These are phyloP conservation scores for Candida methanosorbosa DNA, from an alignment of 805 yeast genomes.

Conservation along the genomic window DNA sequence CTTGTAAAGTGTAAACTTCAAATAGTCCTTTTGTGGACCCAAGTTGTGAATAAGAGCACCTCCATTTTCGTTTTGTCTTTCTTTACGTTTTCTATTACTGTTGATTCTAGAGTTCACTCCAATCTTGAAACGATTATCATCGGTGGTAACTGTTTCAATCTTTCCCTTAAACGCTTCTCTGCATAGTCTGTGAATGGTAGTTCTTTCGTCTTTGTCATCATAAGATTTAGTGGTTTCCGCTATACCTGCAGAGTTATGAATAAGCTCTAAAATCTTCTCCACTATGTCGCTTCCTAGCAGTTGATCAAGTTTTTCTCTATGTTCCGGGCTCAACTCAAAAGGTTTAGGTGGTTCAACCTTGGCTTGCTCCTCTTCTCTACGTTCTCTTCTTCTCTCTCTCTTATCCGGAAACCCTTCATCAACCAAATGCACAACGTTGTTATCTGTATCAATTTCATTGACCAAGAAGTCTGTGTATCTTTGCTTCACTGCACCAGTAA, in stretches of 20 bases:
- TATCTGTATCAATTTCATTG: slow-evolving; percentile 68
- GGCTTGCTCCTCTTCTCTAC: slow-evolving; percentile 27
- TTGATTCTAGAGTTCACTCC: slow-evolving; percentile 37
- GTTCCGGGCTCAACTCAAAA: slow-evolving; percentile 37
- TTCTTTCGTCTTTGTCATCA: slow-evolving; percentile 65
- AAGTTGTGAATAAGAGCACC: slow-evolving; percentile 61
- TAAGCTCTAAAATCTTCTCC: slow-evolving; percentile 41
- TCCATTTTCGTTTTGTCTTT: slow-evolving; percentile 17
- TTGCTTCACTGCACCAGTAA: slow-evolving; percentile 75
- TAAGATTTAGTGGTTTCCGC: slow-evolving; percentile 45
- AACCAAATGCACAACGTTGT: slow-evolving; percentile 61
- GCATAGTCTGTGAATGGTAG: slow-evolving; percentile 67
- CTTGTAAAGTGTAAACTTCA: slow-evolving; percentile 78
- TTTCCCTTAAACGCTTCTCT: slow-evolving; percentile 66
- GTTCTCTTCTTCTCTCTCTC: slow-evolving; percentile 39
- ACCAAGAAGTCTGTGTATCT: slow-evolving; percentile 91
- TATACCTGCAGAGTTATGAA: slow-evolving; percentile 25
- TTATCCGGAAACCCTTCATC: slow-evolving; percentile 62
- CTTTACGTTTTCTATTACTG: slow-evolving; percentile 32
- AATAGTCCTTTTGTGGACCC: slow-evolving; percentile 60
- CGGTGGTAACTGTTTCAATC: slow-evolving; percentile 74
- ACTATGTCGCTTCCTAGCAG: slow-evolving; percentile 55
- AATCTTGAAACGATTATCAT: slow-evolving; percentile 55
- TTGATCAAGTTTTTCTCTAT: slow-evolving; percentile 38
- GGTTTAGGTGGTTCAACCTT: slow-evolving; percentile 9